A percentile compares a stretch with the other conserved stretches of the same genome.
Conservation (phyloP, 306 rosid genomes). For the Cotoneaster glaucophyllus region DNA sequence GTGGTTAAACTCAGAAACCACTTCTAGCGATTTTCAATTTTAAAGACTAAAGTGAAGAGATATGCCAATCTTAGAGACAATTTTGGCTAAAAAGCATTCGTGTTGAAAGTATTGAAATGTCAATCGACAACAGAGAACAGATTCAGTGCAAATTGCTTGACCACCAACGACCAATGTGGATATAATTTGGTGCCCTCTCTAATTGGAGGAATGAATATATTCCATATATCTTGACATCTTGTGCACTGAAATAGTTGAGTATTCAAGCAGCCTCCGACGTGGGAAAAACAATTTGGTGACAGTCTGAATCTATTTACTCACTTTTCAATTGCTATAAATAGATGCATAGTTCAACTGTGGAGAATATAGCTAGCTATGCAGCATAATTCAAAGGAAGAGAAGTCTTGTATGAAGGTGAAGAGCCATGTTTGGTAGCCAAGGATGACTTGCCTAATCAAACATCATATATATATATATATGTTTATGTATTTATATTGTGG, state of each 20-base stretch:
- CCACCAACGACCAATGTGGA: background rate
- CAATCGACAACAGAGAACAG: background rate
- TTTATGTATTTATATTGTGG: background rate
- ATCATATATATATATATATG: background rate
- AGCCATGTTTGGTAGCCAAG: constrained; percentile 58
- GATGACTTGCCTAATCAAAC: constrained; percentile 55
- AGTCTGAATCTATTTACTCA: too few species aligned
- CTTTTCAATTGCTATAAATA: constrained; percentile 26
- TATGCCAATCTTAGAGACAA: too few species aligned
- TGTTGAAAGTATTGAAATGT: background rate
- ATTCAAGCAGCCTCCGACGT: too few species aligned
- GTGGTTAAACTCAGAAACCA: too few species aligned
- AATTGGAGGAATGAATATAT: background rate
- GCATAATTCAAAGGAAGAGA: constrained; percentile 27
- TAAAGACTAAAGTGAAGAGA: too few species aligned
- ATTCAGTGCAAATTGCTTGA: background rate
- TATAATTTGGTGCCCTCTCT: background rate
- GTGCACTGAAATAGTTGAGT: background rate
- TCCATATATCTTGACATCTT: background rate
- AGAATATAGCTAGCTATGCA: background rate
- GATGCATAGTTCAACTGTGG: background rate
- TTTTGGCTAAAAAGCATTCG: too few species aligned
- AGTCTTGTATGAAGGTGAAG: constrained; percentile 60
- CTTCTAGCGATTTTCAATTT: too few species aligned
- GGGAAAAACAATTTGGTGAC: too few species aligned